Evolutionary conservation across 2,329 filamentous ascomycete species (phyloP).

Genomic region (Ceratocystis lukuohia): DNA sequence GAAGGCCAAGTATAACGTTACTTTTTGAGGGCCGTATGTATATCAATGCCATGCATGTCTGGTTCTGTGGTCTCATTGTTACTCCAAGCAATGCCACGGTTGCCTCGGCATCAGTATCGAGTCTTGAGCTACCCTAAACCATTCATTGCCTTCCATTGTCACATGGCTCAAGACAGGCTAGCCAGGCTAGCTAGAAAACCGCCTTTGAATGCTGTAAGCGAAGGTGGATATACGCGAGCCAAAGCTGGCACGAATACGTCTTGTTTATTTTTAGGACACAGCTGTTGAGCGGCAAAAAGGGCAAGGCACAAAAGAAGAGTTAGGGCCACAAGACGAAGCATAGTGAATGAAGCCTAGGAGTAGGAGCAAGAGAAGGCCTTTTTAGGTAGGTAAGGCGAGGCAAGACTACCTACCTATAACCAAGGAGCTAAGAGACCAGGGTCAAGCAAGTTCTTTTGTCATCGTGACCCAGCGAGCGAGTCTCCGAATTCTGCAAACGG

Average conservation of each 20-base stretch:
- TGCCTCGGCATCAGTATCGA: not conserved
- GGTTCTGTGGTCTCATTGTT: not conserved
- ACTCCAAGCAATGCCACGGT: not conserved
- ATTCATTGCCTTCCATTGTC: not conserved
- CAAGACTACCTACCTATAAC: not conserved
- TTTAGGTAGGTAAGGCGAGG: not conserved
- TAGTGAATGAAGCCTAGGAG: not conserved
- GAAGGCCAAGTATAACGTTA: conserved; percentile 2
- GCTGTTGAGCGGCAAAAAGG: not conserved
- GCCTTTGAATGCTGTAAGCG: not conserved
- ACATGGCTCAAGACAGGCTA: not conserved
- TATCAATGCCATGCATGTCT: not conserved
- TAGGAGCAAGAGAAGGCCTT: not conserved
- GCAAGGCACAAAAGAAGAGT: not conserved
- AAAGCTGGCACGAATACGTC: not conserved
- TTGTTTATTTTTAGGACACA: not conserved
- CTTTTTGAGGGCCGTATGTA: not conserved
- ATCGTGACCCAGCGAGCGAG: not conserved
- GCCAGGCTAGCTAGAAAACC: no score
- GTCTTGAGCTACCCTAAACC: not conserved
- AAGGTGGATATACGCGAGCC: not conserved
- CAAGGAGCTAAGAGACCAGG: not conserved
- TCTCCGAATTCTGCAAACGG: not conserved
- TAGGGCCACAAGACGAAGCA: not conserved
- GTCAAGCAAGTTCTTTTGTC: not conserved